Percentiles rank a stretch among this genome's conserved stretches.
Conservation (phyloP, 2,329 filamentous ascomycete species). For the Aspergillus neoniger region DNA sequence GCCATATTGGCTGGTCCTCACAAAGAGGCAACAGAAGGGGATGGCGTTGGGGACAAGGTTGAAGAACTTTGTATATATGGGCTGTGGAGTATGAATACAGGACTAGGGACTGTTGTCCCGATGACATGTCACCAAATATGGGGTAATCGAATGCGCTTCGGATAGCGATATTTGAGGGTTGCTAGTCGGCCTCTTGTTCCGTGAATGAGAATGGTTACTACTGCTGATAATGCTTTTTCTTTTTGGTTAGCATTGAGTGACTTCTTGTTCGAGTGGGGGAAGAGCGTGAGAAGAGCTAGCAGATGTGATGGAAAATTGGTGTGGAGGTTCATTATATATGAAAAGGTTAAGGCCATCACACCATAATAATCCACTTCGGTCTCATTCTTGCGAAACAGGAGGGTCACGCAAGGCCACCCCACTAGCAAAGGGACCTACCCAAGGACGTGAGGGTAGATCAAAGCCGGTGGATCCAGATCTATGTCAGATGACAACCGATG, state of each 20-base stretch:
- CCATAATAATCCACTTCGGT: slow-evolving; percentile 16
- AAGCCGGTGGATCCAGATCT: neutral
- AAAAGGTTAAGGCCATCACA: slow-evolving; percentile 10
- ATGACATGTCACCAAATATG: too few relatives aligned
- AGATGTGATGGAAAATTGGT: neutral
- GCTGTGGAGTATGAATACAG: too few relatives aligned
- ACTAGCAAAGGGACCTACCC: neutral
- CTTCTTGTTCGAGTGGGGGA: neutral
- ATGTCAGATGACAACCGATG: neutral
- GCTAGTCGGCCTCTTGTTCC: too few relatives aligned
- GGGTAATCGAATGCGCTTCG: too few relatives aligned
- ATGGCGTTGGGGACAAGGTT: neutral
- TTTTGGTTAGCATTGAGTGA: too few relatives aligned
- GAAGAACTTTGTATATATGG: neutral
- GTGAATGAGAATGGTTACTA: too few relatives aligned
- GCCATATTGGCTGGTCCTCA: slow-evolving; percentile 30
- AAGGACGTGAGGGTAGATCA: neutral
- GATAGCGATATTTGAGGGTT: too few relatives aligned
- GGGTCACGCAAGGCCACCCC: slow-evolving; percentile 1
- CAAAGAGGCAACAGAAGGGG: neutral
- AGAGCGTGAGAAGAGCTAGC: neutral
- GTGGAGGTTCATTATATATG: neutral
- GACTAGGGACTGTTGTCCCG: too few relatives aligned
- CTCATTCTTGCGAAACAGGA: slow-evolving; percentile 12
- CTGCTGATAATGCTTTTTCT: too few relatives aligned